phyloP scores from a whole-genome alignment of 2,329 filamentous ascomycete species.

The Calonectria naviculata region DNA sequence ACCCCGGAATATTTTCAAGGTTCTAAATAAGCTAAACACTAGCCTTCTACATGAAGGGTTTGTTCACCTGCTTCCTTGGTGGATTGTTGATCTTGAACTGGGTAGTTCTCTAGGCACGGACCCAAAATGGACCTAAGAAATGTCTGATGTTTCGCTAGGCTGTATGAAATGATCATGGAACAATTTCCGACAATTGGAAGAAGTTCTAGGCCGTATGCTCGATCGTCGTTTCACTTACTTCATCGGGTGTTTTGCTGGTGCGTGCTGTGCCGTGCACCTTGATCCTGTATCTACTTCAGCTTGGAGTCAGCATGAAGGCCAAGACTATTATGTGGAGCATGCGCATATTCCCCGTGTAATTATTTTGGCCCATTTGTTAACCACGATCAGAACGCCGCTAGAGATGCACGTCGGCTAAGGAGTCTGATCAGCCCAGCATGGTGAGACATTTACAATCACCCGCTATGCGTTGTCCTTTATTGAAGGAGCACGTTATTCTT shows the following conservation, averaged over 20 bases:
- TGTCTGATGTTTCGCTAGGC: too few species aligned
- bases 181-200: too few species aligned
- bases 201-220: background rate
- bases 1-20: background rate
- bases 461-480: background rate
- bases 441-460: background rate
- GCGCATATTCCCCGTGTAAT: background rate
- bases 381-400: background rate
- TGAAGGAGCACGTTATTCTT: too few species aligned
- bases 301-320: background rate
- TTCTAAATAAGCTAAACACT: background rate
- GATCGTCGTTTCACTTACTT: background rate
- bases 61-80: too few species aligned
- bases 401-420: background rate
- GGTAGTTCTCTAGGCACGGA: too few species aligned
- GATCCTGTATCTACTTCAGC: background rate
- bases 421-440: background rate
- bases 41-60: too few species aligned
- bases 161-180: too few species aligned
- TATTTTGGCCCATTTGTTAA: background rate
- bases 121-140: too few species aligned
- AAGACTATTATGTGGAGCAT: background rate
- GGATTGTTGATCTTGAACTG: too few species aligned
- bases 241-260: background rate
- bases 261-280: background rate